Base-by-base conservation (phyloP, 257 asterid genomes). In the Solanum lignicaule region DNA sequence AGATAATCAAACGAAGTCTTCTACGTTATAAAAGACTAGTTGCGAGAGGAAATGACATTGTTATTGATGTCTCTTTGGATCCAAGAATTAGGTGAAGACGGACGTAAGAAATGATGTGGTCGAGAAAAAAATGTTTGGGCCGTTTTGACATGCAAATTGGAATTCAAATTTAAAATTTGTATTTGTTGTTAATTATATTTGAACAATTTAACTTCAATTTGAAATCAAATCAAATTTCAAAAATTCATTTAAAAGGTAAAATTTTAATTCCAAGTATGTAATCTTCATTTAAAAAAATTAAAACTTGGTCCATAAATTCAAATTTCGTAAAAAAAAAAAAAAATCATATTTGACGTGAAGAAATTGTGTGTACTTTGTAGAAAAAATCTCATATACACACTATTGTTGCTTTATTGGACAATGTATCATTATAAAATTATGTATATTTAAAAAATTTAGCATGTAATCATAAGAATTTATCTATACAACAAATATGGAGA, bases 221-320 rank as follows among this genome's bases (percentile, higher is more conserved):
- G 72, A 65, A 65, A 23, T 60, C 27, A 21, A 60, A 60, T 60
- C 13, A 21, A 23, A 66, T 27, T 66, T 12, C 33, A 66, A 0
- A 12, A 65, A 66, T 66, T 25, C 9, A 66, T 66, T 25, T 25
- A 25, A 66, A 25, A 25, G 18, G 33, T 66, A 66, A 20, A 66
- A 66, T 25, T 5, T 65, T 9, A 65, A 65, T 65, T 65, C 16
- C 72, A 65, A n/a, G 72, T 25, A n/a, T 65, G 18, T 65, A 5
- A 25, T 25, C 16, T n/a, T 12, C 15, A 65, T 65, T n/a, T n/a
- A 0, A 0, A 0, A 11, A 25, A 65, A 10, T 25, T 65, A n/a
- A 25, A 66, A 25, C 35, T 25, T 25, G 9, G 18, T 25, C 20
- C 73, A 25, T 66, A 25, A 11, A 66, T 66, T 13, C 25, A 66